Evolutionary conservation across 2,329 filamentous ascomycete genomes (phyloP).

Genomic region (Thelonectria rubi): DNA sequence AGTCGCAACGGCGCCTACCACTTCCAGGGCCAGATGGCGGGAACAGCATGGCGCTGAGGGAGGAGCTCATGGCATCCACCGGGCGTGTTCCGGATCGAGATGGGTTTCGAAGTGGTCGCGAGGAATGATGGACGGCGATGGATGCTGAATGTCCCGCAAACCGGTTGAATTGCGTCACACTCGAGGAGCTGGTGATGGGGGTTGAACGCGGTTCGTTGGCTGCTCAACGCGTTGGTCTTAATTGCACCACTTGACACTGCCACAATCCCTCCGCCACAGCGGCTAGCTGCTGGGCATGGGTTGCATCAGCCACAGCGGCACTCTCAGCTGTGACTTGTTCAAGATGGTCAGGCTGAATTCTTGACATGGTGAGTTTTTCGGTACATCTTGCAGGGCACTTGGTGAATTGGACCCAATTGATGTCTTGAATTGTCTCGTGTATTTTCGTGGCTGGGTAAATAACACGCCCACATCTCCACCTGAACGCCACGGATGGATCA

Average conservation of each 20-base stretch:
- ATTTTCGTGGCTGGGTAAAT: not conserved
- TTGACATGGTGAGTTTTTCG: not conserved
- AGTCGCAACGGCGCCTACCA: slow-evolving; percentile 16
- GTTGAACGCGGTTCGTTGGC: slow-evolving; percentile 22
- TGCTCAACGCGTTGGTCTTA: slow-evolving; percentile 23
- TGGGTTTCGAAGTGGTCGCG: too few relatives aligned
- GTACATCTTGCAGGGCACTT: not conserved
- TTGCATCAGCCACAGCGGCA: slow-evolving; percentile 13
- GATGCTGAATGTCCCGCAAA: slow-evolving; percentile 11
- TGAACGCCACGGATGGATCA: too few relatives aligned
- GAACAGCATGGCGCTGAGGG: slow-evolving; percentile 10
- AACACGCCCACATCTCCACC: not conserved
- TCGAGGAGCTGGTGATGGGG: slow-evolving; percentile 14
- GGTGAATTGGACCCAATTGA: too few relatives aligned
- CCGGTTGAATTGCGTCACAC: slow-evolving; percentile 15
- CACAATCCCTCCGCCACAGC: slow-evolving; percentile 20
- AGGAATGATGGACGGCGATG: not conserved
- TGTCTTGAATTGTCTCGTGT: too few relatives aligned
- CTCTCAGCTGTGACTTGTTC: not conserved
- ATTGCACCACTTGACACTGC: slow-evolving; percentile 25
- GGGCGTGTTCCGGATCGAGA: not conserved
- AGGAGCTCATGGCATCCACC: slow-evolving; percentile 1
- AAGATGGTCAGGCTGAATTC: not conserved
- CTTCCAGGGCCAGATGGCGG: slow-evolving; percentile 1
- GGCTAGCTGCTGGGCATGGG: not conserved